Base-by-base conservation (phyloP, 495 filamentous ascomycete species). In the Parathielavia hyrcaniae region DNA sequence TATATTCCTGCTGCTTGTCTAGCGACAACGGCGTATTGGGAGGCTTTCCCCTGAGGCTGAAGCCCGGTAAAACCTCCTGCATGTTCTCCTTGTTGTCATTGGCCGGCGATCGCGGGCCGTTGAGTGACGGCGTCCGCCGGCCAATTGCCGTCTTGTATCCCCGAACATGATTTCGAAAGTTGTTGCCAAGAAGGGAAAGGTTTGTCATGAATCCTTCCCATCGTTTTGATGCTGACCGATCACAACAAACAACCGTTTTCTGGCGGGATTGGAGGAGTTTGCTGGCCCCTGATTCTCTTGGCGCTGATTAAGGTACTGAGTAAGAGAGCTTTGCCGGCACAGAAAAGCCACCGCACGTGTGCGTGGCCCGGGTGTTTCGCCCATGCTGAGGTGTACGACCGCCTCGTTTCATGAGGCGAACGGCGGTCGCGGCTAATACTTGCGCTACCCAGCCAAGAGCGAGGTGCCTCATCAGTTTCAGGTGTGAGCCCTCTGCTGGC, bases 81-180 rank as follows among this genome's bases (percentile, higher is more conserved):
- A 30, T 38, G 4, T 38, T 38, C 9, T 38, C 35, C 9, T 16
- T 49, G 13, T 14, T 16, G 46, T 30, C 26, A 30, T 30, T 10
- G 46, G 26, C 30, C 46, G 46, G 46, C 26, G 46, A 49, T 49
- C 23, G 14, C 46, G 46, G 46, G 46, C 46, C 46, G 46, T 49
- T 34, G 46, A 49, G 1, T 48, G 26, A 9, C 17, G 44, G 14
- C 41, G 16, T 20, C 23, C 20, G 22, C 10, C 30, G 46, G n/a
- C 46, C 46, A 34, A 49, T 49, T 16, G 32, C 32, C 12, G 17
- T 8, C 17, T n/a, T 49, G 46, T 20, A 34, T 49, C 17, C 12
- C 23, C 32, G 32, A 23, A 26, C 46, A 17, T 9, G 16, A 49
- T 49, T 32, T 34, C 46, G 23, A 49, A 49, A 17, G 22, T 30